phyloP scores from a whole-genome alignment of 192 early-diverging fungal genomes.

The Powellomyces hirtus region DNA sequence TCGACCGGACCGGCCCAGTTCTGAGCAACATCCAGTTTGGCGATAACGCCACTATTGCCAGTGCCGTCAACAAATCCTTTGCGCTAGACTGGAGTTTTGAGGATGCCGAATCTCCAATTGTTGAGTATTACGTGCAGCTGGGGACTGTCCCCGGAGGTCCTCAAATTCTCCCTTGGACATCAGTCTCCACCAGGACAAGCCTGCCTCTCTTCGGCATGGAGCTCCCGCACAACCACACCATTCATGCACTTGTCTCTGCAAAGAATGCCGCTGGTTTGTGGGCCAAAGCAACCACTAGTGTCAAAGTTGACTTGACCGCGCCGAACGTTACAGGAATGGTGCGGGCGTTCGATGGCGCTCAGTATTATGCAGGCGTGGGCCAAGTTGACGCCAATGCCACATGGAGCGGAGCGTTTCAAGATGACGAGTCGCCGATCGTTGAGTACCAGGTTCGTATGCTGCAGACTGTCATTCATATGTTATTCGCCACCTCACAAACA shows the following conservation, averaged over 20 bases:
- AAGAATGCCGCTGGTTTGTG: background rate
- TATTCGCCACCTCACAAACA: too few relatives aligned
- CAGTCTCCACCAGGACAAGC: background rate
- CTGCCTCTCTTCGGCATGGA: background rate
- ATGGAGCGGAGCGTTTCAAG: too few relatives aligned
- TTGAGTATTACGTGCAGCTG: background rate
- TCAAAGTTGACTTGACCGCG: too few relatives aligned
- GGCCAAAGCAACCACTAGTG: too few relatives aligned
- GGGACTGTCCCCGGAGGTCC: background rate
- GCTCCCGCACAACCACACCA: background rate
- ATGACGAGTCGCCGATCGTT: too few relatives aligned
- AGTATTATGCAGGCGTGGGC: too few relatives aligned
- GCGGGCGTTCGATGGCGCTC: too few relatives aligned
- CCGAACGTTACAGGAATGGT: too few relatives aligned
- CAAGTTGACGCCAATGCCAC: too few relatives aligned
- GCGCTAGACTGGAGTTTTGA: background rate
- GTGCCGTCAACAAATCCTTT: background rate
- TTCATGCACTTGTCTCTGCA: background rate
- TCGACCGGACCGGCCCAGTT: background rate
- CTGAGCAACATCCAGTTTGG: background rate
- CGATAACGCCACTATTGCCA: background rate
- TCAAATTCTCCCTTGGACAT: background rate
- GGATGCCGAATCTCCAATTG: background rate
- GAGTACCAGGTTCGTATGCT: too few relatives aligned
- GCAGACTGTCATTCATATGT: too few relatives aligned